phyloP scores from a whole-genome alignment of 1,284 basidiomycete species.

The Macrocybe sp. region DNA sequence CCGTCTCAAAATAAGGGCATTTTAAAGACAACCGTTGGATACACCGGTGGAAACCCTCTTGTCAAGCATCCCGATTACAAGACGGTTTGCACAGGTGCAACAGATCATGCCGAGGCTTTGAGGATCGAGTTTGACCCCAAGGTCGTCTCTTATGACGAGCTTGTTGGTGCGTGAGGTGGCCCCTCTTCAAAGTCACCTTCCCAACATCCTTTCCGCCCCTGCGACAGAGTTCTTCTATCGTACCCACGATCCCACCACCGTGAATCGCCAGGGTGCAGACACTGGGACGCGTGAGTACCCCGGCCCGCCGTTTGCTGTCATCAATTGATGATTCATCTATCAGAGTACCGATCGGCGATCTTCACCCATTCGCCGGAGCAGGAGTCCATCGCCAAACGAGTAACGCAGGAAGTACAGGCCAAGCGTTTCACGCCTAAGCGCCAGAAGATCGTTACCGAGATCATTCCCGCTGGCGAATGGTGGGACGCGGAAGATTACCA shows the following conservation, averaged over 20 bases:
- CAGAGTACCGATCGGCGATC: constrained; percentile 93
- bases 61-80: constrained; percentile 61
- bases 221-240: constrained; percentile 84
- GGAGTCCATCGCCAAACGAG: constrained; percentile 65
- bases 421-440: constrained; percentile 78
- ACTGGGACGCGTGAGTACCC: constrained; percentile 65
- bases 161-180: constrained; percentile 59
- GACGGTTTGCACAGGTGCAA: constrained; percentile 77
- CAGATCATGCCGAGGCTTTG: constrained; percentile 89
- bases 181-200: background rate
- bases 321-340: background rate
- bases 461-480: constrained; percentile 64
- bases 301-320: background rate
- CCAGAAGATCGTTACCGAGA: constrained; percentile 75
- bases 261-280: constrained; percentile 76
- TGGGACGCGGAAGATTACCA: constrained; percentile 86
- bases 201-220: constrained; percentile 7
- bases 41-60: constrained; percentile 70
- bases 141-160: constrained; percentile 74
- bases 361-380: constrained; percentile 83
- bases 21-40: constrained; percentile 73
- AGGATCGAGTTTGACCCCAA: constrained; percentile 83
- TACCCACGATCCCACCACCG: constrained; percentile 90
- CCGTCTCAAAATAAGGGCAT: constrained; percentile 62
- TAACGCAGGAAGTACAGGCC: constrained; percentile 83